Base-by-base conservation (phyloP, 106 monocot species). In the Dendrobium nobile region DNA sequence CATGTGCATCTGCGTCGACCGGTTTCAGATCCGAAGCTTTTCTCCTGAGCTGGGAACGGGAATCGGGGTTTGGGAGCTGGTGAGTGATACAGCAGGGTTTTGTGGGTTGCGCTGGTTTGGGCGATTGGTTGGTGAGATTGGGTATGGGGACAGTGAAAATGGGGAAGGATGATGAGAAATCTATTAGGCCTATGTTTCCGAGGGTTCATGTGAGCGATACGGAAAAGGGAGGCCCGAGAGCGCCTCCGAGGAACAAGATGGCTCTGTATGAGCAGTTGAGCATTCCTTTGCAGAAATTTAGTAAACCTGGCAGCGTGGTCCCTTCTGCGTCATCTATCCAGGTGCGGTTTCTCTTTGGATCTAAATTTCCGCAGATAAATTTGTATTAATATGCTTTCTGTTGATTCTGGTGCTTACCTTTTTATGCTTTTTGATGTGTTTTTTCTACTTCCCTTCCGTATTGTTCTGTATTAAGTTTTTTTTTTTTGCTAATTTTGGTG, bases 181-280 rank as follows among this genome's bases (percentile, higher is more conserved):
- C 74, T 47, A 79, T 59, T 74, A 88, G 86, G 31, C 97, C 97
- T 28, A 79, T 97, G 84, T 97, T 97, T 82, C 97, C 97, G 2
- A 87, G 97, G 85, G 86, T 97, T 47, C 97, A 97, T 84, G 92
- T 97, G 28, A 97, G 92, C 51, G 97, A 94, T 73, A 65, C 94
- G 4, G 90, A 87, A 43, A 94, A 88, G 79, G 94, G 92, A 7
- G 97, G 97, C 0, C 97, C 97, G 2, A 77, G 97, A 47, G 92
- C 97, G 2, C 97, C 97, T 9, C 97, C 97, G 33, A 92, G 97
- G 90, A 97, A 97, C 86, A 97, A 97, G 89, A 97, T 97, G 97
- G 94, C 97, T 7, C 88, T 97, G 20, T 97, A 94, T 75, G 97
- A 97, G 81, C 94, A 92, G 84, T 82, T 94, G 55, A 92, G 88